Percentiles rank a stretch among this genome's conserved stretches.
Evolutionary conservation across 2,329 filamentous ascomycete species (phyloP).

Genomic region (Pezicula carpinea): DNA sequence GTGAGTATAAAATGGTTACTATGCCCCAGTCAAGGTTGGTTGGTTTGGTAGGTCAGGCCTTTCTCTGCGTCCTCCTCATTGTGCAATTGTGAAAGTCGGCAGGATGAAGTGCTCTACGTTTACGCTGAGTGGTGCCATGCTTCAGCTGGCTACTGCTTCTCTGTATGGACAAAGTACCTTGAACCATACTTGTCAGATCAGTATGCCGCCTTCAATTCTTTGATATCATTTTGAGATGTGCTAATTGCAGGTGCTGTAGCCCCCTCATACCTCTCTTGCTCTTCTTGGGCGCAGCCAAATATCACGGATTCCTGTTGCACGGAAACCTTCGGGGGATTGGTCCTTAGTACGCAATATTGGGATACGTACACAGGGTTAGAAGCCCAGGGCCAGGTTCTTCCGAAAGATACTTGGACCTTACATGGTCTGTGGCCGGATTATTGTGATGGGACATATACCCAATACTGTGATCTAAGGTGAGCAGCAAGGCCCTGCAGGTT

Average conservation of each 20-base stretch:
- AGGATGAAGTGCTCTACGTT: background rate
- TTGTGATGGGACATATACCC: constrained; percentile 54
- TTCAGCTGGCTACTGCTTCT: background rate
- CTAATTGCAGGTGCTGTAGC: constrained; percentile 5
- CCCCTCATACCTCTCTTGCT: constrained; percentile 42
- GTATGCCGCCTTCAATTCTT: background rate
- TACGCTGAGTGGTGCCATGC: background rate
- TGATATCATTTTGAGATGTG: too few relatives aligned
- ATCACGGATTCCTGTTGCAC: constrained; percentile 58
- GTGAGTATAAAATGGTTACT: background rate
- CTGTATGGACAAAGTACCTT: background rate
- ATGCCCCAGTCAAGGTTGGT: background rate
- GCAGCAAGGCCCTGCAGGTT: background rate
- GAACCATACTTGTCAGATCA: background rate
- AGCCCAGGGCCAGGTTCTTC: constrained; percentile 51
- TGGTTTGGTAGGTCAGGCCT: background rate
- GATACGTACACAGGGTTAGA: constrained; percentile 58
- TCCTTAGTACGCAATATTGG: constrained; percentile 63
- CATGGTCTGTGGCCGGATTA: constrained; percentile 37
- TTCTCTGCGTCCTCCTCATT: background rate
- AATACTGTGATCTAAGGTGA: constrained; percentile 58
- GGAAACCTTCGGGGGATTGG: constrained; percentile 59
- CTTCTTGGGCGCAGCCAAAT: constrained; percentile 35
- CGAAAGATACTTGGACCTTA: constrained; percentile 51
- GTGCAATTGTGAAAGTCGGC: background rate